Percentiles rank a stretch among this genome's conserved stretches.
These are phyloP conservation scores for Oryza punctata DNA, from an alignment of 176 grass and related monocot genomes.

Conservation along the genomic window DNA sequence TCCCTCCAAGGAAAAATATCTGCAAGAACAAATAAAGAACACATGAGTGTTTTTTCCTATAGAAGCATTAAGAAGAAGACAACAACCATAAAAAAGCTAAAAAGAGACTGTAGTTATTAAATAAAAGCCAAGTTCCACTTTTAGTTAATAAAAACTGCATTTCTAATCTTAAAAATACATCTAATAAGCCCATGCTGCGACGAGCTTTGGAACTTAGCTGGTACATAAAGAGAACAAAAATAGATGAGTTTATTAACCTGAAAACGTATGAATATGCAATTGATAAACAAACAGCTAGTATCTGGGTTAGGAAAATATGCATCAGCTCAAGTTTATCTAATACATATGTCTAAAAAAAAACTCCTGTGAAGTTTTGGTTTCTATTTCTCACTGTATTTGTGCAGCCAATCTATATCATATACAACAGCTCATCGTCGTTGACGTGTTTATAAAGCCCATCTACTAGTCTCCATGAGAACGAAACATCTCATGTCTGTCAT, in stretches of 20 bases:
- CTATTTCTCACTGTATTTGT: not conserved
- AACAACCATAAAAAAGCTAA: not conserved
- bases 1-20: slow-evolving; percentile 77
- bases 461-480: not conserved
- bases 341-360: not conserved
- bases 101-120: not conserved
- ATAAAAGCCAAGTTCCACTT: not conserved
- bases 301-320: slow-evolving; percentile 9
- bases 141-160: not conserved
- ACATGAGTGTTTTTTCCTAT: not conserved
- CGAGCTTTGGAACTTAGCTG: not conserved
- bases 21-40: slow-evolving; percentile 37
- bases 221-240: not conserved
- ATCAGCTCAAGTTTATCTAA: not conserved
- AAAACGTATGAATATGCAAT: not conserved
- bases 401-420: not conserved
- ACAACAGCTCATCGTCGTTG: not conserved
- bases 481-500: not conserved
- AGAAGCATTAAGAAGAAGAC: not conserved
- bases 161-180: slow-evolving; percentile 28
- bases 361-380: not conserved
- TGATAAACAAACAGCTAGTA: not conserved
- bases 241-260: not conserved
- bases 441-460: not conserved
- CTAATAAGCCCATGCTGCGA: not conserved